phyloP scores from a whole-genome alignment of 352 stramenopile genomes.

The Phytophthora pistaciae region DNA sequence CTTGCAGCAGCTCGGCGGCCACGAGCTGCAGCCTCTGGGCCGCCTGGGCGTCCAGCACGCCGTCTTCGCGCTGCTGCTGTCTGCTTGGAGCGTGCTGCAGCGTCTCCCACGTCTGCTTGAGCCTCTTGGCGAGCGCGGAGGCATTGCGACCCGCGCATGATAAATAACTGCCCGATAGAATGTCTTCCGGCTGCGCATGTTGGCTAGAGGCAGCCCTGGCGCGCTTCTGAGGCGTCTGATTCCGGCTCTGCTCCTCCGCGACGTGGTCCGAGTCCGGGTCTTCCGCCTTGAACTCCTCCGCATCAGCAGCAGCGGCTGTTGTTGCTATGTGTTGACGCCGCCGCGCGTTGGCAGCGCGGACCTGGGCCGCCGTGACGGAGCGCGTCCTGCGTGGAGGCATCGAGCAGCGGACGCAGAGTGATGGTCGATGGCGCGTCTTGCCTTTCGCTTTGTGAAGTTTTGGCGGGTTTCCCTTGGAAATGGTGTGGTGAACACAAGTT shows the following conservation, averaged over 20 bases:
- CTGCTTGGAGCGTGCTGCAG: conserved; percentile 52
- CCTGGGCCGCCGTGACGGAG: neutral
- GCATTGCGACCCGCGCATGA: conserved; percentile 17
- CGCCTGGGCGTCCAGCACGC: conserved; percentile 22
- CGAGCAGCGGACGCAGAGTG: neutral
- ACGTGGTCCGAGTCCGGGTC: conserved; percentile 27
- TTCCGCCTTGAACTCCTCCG: conserved; percentile 31
- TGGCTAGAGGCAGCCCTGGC: no score
- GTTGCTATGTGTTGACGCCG: neutral
- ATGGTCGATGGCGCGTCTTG: neutral
- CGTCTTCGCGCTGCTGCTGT: conserved; percentile 56
- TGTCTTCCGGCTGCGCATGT: neutral
- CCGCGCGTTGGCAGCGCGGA: neutral
- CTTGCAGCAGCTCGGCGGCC: conserved; percentile 65
- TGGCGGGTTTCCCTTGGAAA: neutral
- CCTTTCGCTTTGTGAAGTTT: neutral
- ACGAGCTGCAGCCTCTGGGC: conserved; percentile 53
- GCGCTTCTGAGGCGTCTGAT: neutral
- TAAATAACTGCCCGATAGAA: conserved; percentile 33
- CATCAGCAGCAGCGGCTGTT: neutral
- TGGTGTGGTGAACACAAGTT: neutral
- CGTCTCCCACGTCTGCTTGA: conserved; percentile 62
- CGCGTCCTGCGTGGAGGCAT: conserved; percentile 36
- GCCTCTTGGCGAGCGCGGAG: conserved; percentile 50
- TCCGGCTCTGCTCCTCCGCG: conserved; percentile 4